Evolutionary conservation across 176 grass and related monocot genomes (phyloP).

Genomic region (Hordeum vulgare): DNA sequence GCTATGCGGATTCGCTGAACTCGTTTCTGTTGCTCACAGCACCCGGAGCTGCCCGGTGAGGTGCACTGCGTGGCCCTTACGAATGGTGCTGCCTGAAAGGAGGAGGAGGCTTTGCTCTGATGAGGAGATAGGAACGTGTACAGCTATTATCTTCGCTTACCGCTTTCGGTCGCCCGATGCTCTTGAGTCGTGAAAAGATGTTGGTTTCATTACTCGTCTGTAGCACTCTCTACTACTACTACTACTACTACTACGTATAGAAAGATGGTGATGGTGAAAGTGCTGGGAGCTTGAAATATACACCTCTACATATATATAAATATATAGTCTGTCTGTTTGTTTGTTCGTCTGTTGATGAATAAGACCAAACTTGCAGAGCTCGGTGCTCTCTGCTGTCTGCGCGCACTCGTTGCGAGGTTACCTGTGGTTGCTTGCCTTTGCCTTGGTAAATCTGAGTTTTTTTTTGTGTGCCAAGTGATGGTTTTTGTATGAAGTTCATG

Average conservation of each 20-base stretch:
- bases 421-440: neutral
- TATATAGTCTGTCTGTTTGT: neutral
- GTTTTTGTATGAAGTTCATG: constrained; percentile 15
- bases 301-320: neutral
- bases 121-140: constrained; percentile 45
- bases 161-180: constrained; percentile 14
- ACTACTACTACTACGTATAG: constrained; percentile 7
- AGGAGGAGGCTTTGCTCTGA: constrained; percentile 31
- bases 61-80: neutral
- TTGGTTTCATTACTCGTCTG: constrained; percentile 36
- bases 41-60: constrained; percentile 54
- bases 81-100: neutral
- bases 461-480: neutral
- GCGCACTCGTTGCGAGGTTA: neutral
- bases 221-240: constrained; percentile 12
- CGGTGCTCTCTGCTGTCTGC: neutral
- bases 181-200: constrained; percentile 29
- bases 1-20: neutral
- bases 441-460: neutral
- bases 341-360: constrained; percentile 33
- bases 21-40: constrained; percentile 38
- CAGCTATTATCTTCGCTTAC: constrained; percentile 32
- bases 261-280: neutral
- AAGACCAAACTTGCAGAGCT: neutral
- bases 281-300: constrained; percentile 31